phyloP scores from a whole-genome alignment of 2,329 filamentous ascomycete species.

The Fusarium clavum region DNA sequence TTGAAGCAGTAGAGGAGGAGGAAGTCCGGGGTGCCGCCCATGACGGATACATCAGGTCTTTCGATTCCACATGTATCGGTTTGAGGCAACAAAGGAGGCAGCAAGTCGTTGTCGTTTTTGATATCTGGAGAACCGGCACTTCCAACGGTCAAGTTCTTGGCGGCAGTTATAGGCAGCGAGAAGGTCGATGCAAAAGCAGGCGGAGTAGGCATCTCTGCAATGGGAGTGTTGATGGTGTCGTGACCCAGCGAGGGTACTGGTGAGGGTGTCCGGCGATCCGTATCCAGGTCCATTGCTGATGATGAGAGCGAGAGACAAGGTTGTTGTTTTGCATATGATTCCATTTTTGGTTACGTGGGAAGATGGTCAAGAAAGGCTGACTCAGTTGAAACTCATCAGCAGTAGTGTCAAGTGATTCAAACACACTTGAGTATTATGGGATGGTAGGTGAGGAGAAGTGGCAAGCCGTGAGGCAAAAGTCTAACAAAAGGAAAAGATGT shows the following conservation, averaged over 20 bases:
- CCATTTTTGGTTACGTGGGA: conserved; percentile 17
- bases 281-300: conserved; percentile 35
- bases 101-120: conserved; percentile 16
- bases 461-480: conserved; percentile 34
- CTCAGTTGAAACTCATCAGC: conserved; percentile 1
- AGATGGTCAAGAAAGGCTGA: not conserved
- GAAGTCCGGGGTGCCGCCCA: conserved; percentile 39
- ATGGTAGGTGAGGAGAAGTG: not conserved
- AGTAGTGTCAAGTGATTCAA: conserved; percentile 8
- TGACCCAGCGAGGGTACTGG: conserved; percentile 36
- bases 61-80: conserved; percentile 19
- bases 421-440: conserved; percentile 5
- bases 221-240: conserved; percentile 33
- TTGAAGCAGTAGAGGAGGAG: conserved; percentile 42
- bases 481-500: conserved; percentile 26
- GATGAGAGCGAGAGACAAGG: conserved; percentile 31
- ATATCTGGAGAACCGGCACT: conserved; percentile 5
- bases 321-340: conserved; percentile 26
- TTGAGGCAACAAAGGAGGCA: conserved; percentile 22
- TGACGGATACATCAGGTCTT: conserved; percentile 11
- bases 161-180: conserved; percentile 6
- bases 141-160: conserved; percentile 24
- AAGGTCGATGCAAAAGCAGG: conserved; percentile 33
- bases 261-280: conserved; percentile 32
- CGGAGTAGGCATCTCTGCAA: conserved; percentile 34